These are phyloP conservation scores for Trifolium pratense DNA, from an alignment of 306 rosid species.

Conservation along the genomic window DNA sequence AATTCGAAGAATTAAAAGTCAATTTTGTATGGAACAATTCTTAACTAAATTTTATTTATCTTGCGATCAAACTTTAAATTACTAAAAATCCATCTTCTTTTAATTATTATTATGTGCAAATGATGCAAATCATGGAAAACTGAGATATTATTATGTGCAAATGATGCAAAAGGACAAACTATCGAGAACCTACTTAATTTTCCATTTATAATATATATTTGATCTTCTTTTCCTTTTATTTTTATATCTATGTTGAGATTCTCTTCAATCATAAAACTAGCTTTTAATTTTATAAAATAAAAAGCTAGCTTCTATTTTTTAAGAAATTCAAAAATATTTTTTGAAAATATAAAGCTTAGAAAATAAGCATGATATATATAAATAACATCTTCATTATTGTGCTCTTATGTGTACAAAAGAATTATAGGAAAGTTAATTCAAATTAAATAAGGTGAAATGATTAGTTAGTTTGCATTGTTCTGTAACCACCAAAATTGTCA, in stretches of 20 bases:
- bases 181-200: slow-evolving; percentile 39
- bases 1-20: too few species aligned
- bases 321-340: slow-evolving; percentile 12
- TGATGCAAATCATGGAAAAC: slow-evolving; percentile 59
- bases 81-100: too few species aligned
- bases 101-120: too few species aligned
- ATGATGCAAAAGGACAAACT: slow-evolving; percentile 39
- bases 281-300: neutral
- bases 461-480: slow-evolving; percentile 52
- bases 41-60: too few species aligned
- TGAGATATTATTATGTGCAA: slow-evolving; percentile 44
- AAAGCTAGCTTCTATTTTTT: neutral
- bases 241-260: slow-evolving; percentile 33
- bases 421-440: slow-evolving; percentile 17
- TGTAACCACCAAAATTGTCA: slow-evolving; percentile 38
- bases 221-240: slow-evolving; percentile 25
- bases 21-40: too few species aligned
- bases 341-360: neutral
- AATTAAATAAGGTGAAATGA: slow-evolving; percentile 44
- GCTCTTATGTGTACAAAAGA: slow-evolving; percentile 25
- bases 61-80: too few species aligned
- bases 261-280: slow-evolving; percentile 45
- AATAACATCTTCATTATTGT: slow-evolving; percentile 39
- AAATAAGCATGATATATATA: slow-evolving; percentile 9
- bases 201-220: slow-evolving; percentile 9